Evolutionary conservation across 805 yeast genomes (phyloP).

Genomic region (Zygosaccharomyces bailii): DNA sequence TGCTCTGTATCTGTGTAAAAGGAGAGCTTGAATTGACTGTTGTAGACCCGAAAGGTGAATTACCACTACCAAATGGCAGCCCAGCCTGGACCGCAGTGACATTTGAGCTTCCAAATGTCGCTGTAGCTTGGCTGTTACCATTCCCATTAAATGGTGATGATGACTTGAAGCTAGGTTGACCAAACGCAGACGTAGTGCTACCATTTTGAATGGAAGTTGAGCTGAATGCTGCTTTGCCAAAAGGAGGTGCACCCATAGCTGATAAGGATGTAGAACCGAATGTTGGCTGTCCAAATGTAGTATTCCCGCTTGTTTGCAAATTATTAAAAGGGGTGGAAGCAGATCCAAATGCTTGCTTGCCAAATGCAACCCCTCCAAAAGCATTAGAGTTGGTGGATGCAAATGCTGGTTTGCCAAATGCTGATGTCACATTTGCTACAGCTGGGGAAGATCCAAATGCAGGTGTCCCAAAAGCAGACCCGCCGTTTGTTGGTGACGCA

Average conservation of each 20-base stretch:
- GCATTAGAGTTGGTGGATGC: too few species aligned
- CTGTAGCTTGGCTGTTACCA: slow-evolving; percentile 4
- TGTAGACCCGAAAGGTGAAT: slow-evolving; percentile 10
- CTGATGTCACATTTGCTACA: slow-evolving; percentile 10
- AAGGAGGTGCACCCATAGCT: slow-evolving; percentile 16
- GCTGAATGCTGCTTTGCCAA: slow-evolving; percentile 25
- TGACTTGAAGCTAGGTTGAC: slow-evolving; percentile 5
- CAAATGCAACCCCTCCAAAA: slow-evolving; percentile 22
- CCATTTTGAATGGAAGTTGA: neutral
- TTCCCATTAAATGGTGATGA: slow-evolving; percentile 12
- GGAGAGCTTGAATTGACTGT: slow-evolving; percentile 8
- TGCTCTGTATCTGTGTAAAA: slow-evolving; percentile 11
- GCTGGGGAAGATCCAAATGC: slow-evolving; percentile 16
- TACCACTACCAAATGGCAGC: slow-evolving; percentile 9
- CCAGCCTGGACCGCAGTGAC: neutral
- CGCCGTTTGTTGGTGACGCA: neutral
- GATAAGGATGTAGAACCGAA: slow-evolving; percentile 12
- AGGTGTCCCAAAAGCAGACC: slow-evolving; percentile 23
- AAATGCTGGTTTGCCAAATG: slow-evolving; percentile 25
- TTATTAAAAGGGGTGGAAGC: slow-evolving; percentile 5
- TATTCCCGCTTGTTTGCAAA: slow-evolving; percentile 14
- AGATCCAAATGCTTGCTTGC: slow-evolving; percentile 22
- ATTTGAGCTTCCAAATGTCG: slow-evolving; percentile 13
- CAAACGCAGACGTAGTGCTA: neutral
- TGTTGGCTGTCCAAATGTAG: slow-evolving; percentile 25